Evolutionary conservation across 2,329 filamentous ascomycete species (phyloP).

Genomic region (Alternaria viburni): DNA sequence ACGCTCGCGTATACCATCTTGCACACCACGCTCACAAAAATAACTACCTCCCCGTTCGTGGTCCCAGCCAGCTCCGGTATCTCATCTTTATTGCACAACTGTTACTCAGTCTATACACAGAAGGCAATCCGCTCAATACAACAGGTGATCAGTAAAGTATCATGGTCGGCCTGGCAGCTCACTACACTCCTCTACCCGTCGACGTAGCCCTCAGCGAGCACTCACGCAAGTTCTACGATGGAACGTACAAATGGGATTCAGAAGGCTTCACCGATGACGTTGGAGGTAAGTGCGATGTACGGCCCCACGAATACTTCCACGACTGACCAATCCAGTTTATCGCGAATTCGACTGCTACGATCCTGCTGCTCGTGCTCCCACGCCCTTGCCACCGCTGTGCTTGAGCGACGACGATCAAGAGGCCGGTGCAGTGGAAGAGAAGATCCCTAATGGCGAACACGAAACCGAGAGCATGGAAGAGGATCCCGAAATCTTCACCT

Average conservation of each 20-base stretch:
- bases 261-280: constrained; percentile 36
- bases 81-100: background rate
- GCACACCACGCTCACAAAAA: background rate
- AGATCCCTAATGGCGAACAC: too few relatives aligned
- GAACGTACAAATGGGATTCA: constrained; percentile 30
- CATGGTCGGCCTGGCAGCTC: background rate
- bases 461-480: background rate
- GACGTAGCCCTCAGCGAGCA: constrained; percentile 21
- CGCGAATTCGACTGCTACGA: constrained; percentile 25
- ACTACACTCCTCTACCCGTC: background rate
- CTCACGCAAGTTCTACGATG: constrained; percentile 40
- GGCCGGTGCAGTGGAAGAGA: background rate
- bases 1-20: background rate
- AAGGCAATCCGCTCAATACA: background rate
- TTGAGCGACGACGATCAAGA: constrained; percentile 9
- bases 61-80: background rate
- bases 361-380: constrained; percentile 24
- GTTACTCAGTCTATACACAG: background rate
- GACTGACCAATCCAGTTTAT: constrained; percentile 13
- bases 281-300: constrained; percentile 19
- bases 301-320: background rate
- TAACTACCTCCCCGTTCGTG: background rate
- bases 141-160: background rate
- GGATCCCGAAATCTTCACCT: background rate
- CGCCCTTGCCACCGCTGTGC: constrained; percentile 25